phyloP scores from a whole-genome alignment of 2,329 filamentous ascomycete species.

The Pseudogymnoascus sp. region DNA sequence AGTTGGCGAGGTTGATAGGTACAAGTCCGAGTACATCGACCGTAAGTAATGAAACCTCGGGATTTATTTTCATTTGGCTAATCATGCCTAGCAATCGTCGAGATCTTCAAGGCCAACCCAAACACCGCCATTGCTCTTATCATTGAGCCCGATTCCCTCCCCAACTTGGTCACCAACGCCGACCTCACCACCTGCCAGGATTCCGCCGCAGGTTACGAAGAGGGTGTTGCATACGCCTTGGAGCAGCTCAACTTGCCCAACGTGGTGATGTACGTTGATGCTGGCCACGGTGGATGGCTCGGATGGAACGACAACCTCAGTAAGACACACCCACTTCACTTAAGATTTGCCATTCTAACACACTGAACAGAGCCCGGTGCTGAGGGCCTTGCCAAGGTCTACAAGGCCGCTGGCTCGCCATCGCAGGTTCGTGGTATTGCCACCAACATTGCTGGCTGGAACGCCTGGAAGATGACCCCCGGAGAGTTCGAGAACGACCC shows the following conservation, averaged over 20 bases:
- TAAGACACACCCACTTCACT: conserved; percentile 7
- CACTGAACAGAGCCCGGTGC: conserved; percentile 33
- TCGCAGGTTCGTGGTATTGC: conserved; percentile 44
- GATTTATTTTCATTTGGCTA: conserved; percentile 36
- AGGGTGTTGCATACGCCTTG: conserved; percentile 43
- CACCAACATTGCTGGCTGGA: conserved; percentile 54
- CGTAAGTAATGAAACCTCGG: conserved; percentile 30
- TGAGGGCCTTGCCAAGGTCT: conserved; percentile 38
- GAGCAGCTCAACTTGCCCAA: conserved; percentile 45
- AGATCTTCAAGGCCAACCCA: conserved; percentile 19
- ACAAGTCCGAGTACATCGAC: conserved; percentile 47
- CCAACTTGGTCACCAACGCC: conserved; percentile 50
- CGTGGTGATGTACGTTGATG: conserved; percentile 51
- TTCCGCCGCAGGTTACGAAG: conserved; percentile 41
- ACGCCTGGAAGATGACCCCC: conserved; percentile 28
- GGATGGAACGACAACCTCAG: conserved; percentile 48
- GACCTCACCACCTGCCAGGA: conserved; percentile 41
- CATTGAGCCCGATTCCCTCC: conserved; percentile 49
- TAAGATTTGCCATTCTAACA: conserved; percentile 11
- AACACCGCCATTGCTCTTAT: conserved; percentile 23
- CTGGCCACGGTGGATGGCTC: conserved; percentile 51
- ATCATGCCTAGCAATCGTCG: conserved; percentile 34
- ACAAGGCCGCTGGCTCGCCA: conserved; percentile 42
- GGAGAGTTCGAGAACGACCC: conserved; percentile 30
- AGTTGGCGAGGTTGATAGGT: conserved; percentile 43